phyloP scores from a whole-genome alignment of 2,329 filamentous ascomycete genomes.

The Amphichorda felina region DNA sequence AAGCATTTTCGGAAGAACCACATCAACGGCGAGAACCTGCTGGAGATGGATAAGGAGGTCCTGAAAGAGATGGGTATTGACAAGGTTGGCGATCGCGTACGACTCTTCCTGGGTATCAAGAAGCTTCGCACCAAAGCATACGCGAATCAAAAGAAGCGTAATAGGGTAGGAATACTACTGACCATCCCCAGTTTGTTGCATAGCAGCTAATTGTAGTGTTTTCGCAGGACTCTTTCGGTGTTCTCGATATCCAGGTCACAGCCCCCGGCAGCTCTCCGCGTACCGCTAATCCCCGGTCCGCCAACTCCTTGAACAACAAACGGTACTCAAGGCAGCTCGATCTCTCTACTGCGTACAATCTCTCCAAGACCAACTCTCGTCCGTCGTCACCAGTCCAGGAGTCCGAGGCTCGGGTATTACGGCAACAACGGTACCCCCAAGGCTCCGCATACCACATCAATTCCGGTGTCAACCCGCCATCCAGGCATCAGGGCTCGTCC shows the following conservation, averaged over 20 bases:
- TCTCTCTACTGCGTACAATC: constrained; percentile 25
- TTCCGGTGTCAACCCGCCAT: constrained; percentile 25
- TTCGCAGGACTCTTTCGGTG: constrained; percentile 67
- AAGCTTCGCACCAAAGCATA: constrained; percentile 68
- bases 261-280: constrained; percentile 33
- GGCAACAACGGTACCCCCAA: constrained; percentile 45
- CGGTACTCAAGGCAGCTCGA: constrained; percentile 54
- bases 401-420: constrained; percentile 41
- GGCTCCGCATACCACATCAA: constrained; percentile 31
- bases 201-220: neutral
- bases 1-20: constrained; percentile 82
- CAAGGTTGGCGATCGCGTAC: constrained; percentile 91
- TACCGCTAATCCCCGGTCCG: constrained; percentile 41
- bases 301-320: constrained; percentile 37
- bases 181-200: neutral
- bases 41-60: constrained; percentile 94
- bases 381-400: constrained; percentile 17
- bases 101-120: constrained; percentile 78
- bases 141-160: constrained; percentile 68
- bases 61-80: constrained; percentile 97
- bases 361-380: constrained; percentile 23
- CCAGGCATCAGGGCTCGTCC: constrained; percentile 46
- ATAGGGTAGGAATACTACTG: constrained; percentile 50
- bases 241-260: constrained; percentile 53
- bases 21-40: constrained; percentile 91